A percentile compares a stretch with the other conserved stretches of the same genome.
phyloP scores from a whole-genome alignment of 2,329 filamentous ascomycete genomes.

The Ophioceras dolichostomum region DNA sequence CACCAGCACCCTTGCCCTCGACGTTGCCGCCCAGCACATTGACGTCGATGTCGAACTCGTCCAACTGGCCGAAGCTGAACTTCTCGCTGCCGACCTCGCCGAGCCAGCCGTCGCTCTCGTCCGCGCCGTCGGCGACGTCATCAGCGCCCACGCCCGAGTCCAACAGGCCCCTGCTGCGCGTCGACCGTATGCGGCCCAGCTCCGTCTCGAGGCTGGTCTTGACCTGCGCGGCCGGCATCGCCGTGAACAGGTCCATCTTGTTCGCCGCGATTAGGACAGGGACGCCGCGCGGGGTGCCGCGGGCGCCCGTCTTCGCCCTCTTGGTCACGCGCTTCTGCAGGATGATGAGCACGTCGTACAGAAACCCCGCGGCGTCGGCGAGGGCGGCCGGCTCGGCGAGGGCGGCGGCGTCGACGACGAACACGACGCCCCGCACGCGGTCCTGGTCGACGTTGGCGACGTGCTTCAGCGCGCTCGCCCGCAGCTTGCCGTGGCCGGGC shows the following conservation, averaged over 20 bases:
- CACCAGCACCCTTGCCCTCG: constrained; percentile 50
- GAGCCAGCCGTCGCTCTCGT: constrained; percentile 74
- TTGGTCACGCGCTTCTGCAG: constrained; percentile 55
- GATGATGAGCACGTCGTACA: constrained; percentile 77
- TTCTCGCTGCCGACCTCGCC: constrained; percentile 66
- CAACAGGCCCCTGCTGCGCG: constrained; percentile 67
- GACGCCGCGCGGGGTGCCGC: constrained; percentile 46
- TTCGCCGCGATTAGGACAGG: constrained; percentile 82
- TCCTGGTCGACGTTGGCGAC: constrained; percentile 18
- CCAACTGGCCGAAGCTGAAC: constrained; percentile 73
- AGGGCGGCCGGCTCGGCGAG: constrained; percentile 48
- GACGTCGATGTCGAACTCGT: constrained; percentile 70
- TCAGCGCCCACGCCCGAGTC: constrained; percentile 66
- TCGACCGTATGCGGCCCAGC: constrained; percentile 63
- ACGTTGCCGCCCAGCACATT: constrained; percentile 68
- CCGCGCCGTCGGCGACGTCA: constrained; percentile 47
- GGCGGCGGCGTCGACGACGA: constrained; percentile 74
- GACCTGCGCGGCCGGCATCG: constrained; percentile 67
- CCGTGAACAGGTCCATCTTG: constrained; percentile 92
- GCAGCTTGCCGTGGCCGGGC: constrained; percentile 90
- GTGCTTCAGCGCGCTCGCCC: constrained; percentile 49
- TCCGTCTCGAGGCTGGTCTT: constrained; percentile 67
- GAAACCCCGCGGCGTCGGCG: constrained; percentile 64
- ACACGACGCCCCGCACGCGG: constrained; percentile 64
- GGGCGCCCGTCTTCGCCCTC: constrained; percentile 15